Base-by-base conservation (phyloP, 306 rosid species). In the Glycine soja region DNA sequence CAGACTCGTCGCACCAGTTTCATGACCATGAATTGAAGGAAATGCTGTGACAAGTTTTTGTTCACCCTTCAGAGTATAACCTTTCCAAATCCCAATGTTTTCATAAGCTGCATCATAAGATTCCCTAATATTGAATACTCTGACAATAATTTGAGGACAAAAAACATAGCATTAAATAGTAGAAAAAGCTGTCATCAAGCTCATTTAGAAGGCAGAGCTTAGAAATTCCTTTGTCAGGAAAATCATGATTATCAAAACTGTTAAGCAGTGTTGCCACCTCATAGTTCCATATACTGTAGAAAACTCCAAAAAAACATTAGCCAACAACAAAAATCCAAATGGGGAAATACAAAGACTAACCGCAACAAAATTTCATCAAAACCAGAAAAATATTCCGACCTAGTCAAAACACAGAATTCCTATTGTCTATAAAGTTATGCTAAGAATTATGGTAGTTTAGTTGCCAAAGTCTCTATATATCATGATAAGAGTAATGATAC, bases 41-140 rank as follows among this genome's bases (percentile, higher is more conserved):
- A 95, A 91, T 42, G 99, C 99, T 77, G 97, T 90, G 57, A 93
- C 99, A 85, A 91, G 98, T 86, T 93, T 95, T 84, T 90, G 98
- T 78, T 85, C 88, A 54, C 91, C 94, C 86, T 81, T 95, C 76
- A 80, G 43, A 54, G 94, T 75, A 82, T 91, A 95, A 88, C 91
- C 97, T 86, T 91, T 95, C 99, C 99, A 95, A 53, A 95, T 85
- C 61, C 98, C 93, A 70, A 95, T 83, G 72, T 88, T 93, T 85
- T 97, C 98, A 85, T 95, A 93, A 74, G 84, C 99, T 95, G 84
- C 61, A 84, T 30, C 57, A 84, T 82, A 67, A 77, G 42, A 76
- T 76, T 59, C 73, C 84, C 61, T 72, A 18, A 53, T 66, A 79
- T 15, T 62, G 79, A 47, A 71, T 63, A 76, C 61, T 72, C 30